Evolutionary conservation across 768 basidiomycete genomes (phyloP).

Genomic region (Lactifluus hygrophoroides): DNA sequence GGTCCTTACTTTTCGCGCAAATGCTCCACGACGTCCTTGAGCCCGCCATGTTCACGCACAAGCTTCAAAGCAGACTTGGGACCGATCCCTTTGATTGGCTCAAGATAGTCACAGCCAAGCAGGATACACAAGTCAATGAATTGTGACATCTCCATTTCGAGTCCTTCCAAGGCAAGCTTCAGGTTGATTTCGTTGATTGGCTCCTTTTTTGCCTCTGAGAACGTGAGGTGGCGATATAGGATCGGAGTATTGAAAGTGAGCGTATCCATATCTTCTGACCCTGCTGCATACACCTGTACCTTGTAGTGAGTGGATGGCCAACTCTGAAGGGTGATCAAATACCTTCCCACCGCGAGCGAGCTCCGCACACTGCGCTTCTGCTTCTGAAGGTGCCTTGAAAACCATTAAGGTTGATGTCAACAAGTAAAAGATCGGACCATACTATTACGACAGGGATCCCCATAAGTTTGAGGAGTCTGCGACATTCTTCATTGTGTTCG

Average conservation of each 20-base stretch:
- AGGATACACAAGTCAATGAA: slow-evolving; percentile 96
- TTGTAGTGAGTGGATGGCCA: not conserved
- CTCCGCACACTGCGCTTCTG: slow-evolving; percentile 98
- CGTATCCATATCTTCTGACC: slow-evolving; percentile 99
- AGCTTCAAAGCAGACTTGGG: slow-evolving; percentile 94
- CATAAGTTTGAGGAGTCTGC: slow-evolving; percentile 82
- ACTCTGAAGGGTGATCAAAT: not conserved
- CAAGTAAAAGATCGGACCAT: slow-evolving; percentile 26
- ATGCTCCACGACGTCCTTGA: slow-evolving; percentile 68
- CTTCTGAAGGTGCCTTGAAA: slow-evolving; percentile 89
- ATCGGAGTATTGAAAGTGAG: slow-evolving; percentile 91
- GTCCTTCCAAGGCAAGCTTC: slow-evolving; percentile 71
- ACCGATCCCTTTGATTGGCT: slow-evolving; percentile 95
- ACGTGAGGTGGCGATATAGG: slow-evolving; percentile 90
- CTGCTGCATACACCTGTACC: slow-evolving; percentile 84
- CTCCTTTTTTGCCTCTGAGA: slow-evolving; percentile 95
- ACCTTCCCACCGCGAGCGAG: slow-evolving; percentile 94
- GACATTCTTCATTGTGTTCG: slow-evolving; percentile 95
- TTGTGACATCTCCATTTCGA: slow-evolving; percentile 93
- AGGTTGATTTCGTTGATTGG: slow-evolving; percentile 92
- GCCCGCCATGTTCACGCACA: slow-evolving; percentile 67
- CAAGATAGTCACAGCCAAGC: slow-evolving; percentile 96
- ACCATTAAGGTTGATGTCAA: not conserved
- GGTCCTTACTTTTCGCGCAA: slow-evolving; percentile 61
- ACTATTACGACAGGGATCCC: slow-evolving; percentile 94